These are phyloP conservation scores for Kwoniella bestiolae DNA, from an alignment of 768 basidiomycete genomes.

Conservation along the genomic window DNA sequence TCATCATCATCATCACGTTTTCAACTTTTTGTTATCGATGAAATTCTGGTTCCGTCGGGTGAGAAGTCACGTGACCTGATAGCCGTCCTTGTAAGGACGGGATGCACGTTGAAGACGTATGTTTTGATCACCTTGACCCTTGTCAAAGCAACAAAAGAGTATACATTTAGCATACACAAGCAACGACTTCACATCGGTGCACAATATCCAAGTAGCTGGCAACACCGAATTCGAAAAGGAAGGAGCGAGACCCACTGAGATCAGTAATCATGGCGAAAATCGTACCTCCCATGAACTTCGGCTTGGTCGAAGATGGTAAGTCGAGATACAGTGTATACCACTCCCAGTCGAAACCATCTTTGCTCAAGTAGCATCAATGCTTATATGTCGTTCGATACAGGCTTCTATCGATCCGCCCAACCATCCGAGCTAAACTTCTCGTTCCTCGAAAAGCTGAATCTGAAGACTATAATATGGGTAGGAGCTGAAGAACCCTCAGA, in stretches of 20 bases:
- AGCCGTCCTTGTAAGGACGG: not conserved
- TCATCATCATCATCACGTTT: not conserved
- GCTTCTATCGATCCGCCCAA: constrained; percentile 57
- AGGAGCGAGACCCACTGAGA: not conserved
- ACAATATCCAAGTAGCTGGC: no score
- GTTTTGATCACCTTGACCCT: no score
- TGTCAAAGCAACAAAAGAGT: no score
- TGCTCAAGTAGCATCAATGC: no score
- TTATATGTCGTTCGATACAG: constrained; percentile 19
- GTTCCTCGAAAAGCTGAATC: constrained; percentile 60
- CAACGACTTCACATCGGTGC: no score
- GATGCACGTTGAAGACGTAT: not conserved
- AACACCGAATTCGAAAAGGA: no score
- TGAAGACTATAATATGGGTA: constrained; percentile 56
- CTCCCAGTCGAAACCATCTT: no score
- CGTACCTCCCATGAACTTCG: constrained; percentile 57
- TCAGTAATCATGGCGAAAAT: constrained; percentile 43
- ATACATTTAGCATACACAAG: no score
- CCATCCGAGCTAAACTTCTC: constrained; percentile 64
- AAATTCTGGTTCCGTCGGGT: constrained; percentile 25
- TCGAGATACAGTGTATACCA: no score
- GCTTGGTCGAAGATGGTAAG: constrained; percentile 57
- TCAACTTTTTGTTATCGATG: not conserved
- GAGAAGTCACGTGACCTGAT: constrained; percentile 8
- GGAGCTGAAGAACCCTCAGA: constrained; percentile 58